Base-by-base conservation (phyloP, 106 monocot species). In the Dendrobium chrysotoxum region DNA sequence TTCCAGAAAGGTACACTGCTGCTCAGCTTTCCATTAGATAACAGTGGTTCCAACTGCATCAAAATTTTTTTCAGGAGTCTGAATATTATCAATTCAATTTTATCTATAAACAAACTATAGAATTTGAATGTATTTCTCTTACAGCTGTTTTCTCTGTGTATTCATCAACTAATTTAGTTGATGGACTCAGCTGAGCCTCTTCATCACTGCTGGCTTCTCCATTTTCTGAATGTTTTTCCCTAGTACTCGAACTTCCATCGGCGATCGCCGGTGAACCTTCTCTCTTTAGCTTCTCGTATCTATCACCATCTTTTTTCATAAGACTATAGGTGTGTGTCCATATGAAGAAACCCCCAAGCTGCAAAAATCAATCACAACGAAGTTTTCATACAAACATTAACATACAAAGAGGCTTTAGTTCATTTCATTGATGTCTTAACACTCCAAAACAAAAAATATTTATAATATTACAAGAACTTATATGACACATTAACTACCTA, bases 301-400 rank as follows among this genome's bases (percentile, higher is more conserved):
- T 77, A 0, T 16, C 40, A 1, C 31, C 55, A 8, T 38, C 46
- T 40, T 67, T 84, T 77, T 78, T 90, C 80, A 95, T 92, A 4
- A 92, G 83, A 78, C 90, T 81, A 66, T 86, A 92, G 20, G 92
- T 77, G 41, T 90, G 82, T 4, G 95, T 90, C 95, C 95, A 95
- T 83, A 95, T 88, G 84, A 77, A 87, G 78, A 95, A 80, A 65
- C 88, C 88, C 40, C 95, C 92, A 73, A 95, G 86, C 95, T 95
- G 82, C 80, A 87, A 31, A 41, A 70, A 67, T 67, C 13, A 72
- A 38, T 72, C 15, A 42, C 75, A 40, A 9, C 3, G 18, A 35
- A 38, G 2, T 39, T 39, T 66, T 26, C 72, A 72, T 12, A 72
- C 42, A 21, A 72, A 11, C 4, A 53, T 53, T 35, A 35, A 53